Evolutionary conservation across 257 asterid genomes (phyloP), one percentile per base, ranked within the genome.

Genomic region (Solanum tacnaense): DNA sequence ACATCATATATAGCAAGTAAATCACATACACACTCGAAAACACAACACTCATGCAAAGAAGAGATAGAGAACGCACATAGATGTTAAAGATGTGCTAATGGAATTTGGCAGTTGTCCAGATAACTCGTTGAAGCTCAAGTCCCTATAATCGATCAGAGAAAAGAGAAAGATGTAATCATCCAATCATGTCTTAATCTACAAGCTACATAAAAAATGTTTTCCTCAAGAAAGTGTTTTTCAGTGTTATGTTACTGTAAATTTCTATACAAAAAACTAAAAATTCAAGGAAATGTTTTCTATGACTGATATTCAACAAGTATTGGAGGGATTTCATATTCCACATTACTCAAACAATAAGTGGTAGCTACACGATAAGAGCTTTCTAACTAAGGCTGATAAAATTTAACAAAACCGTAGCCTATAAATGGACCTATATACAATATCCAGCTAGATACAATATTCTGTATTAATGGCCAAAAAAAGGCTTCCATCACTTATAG

Each of bases 121-220:
- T 62, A 89, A 58, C 8, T 31, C 25, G 70, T 89, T 89, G 87
- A 89, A 86, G 76, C 89, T 89, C 87, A 82, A 70, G 76, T 89
- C 87, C 91, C 89, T 88, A 38, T 15, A 32, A 23, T 34, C 31
- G 31, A 29, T 13, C 35, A 18, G 39, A 75, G 65, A 58, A 84
- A 32, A 36, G 18, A 25, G 60, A 13, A 35, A 29, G 12, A 68
- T 13, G 18, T 74, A 21, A 75, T 38, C 25, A 75, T 75, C 10
- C 56, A 38, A 36, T 38, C 32, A 75, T 75, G 83, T 75, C 32
- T 38, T 75, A 36, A 73, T 75, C 83, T 75, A 36, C 41, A 36
- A 3, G 56, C 56, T 75, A 35, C 32, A 73, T 34, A 34, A 73
- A 71, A 73, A 34, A 73, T 73, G 29, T 2, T 73, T 73, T 35